phyloP scores from a whole-genome alignment of 2,329 filamentous ascomycete genomes.

The Cladosporium austrohemisphaericum region DNA sequence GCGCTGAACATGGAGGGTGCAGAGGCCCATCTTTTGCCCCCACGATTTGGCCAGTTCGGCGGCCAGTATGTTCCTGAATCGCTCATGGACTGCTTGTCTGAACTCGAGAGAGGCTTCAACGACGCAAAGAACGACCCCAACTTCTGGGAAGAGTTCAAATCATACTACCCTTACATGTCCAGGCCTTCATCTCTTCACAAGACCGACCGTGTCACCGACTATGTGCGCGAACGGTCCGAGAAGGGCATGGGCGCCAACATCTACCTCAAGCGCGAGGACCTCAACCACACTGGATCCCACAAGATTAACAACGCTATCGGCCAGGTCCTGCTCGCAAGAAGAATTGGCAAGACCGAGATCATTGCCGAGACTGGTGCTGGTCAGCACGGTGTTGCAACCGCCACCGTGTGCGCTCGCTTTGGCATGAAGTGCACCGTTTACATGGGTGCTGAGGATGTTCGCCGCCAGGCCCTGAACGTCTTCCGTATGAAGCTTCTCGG shows the following conservation, averaged over 20 bases:
- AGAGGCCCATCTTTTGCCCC: slow-evolving; percentile 60
- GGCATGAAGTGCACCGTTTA: slow-evolving; percentile 97
- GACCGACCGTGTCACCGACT: slow-evolving; percentile 79
- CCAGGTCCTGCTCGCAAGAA: slow-evolving; percentile 79
- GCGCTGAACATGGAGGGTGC: slow-evolving; percentile 65
- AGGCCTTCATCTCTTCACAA: slow-evolving; percentile 87
- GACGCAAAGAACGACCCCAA: slow-evolving; percentile 77
- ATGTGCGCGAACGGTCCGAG: slow-evolving; percentile 25
- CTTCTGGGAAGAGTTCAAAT: slow-evolving; percentile 96
- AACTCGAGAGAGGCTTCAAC: slow-evolving; percentile 90
- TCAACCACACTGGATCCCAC: slow-evolving; percentile 96
- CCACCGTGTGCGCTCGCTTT: slow-evolving; percentile 96
- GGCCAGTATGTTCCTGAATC: slow-evolving; percentile 97
- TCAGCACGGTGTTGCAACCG: slow-evolving; percentile 95
- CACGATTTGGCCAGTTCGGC: slow-evolving; percentile 91
- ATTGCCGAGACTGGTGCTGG: slow-evolving; percentile 97
- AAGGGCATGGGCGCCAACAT: slow-evolving; percentile 84
- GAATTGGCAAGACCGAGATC: slow-evolving; percentile 91
- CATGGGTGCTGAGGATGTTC: slow-evolving; percentile 97
- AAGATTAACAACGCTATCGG: slow-evolving; percentile 99
- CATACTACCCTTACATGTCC: slow-evolving; percentile 96
- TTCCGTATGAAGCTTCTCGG: slow-evolving; percentile 97
- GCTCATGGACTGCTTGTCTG: slow-evolving; percentile 90
- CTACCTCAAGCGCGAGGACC: slow-evolving; percentile 95
- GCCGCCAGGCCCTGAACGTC: slow-evolving; percentile 92